These are phyloP conservation scores for Candida xiaguanensis DNA, from an alignment of 805 yeast genomes.

Conservation along the genomic window DNA sequence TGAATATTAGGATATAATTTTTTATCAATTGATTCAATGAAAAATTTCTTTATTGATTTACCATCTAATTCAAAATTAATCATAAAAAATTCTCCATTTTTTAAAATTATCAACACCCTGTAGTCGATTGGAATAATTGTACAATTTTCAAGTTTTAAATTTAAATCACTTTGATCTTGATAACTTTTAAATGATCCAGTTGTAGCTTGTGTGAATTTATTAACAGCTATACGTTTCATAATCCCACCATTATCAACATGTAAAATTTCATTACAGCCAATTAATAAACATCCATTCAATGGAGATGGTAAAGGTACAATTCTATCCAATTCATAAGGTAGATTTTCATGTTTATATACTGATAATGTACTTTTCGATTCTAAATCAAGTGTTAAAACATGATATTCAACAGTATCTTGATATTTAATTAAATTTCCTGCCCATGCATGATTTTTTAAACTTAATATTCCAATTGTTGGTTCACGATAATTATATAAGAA, in stretches of 20 bases:
- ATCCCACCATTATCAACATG: slow-evolving; percentile 81
- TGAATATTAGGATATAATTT: slow-evolving; percentile 26
- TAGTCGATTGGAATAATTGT: slow-evolving; percentile 30
- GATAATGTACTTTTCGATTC: slow-evolving; percentile 56
- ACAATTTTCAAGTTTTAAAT: slow-evolving; percentile 55
- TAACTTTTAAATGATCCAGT: slow-evolving; percentile 34
- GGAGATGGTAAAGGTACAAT: slow-evolving; percentile 64
- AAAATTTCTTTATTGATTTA: slow-evolving; percentile 34
- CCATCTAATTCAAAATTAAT: slow-evolving; percentile 41
- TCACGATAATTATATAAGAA: slow-evolving; percentile 73
- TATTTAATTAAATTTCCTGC: slow-evolving; percentile 63
- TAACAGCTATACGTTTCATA: slow-evolving; percentile 58
- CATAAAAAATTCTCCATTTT: slow-evolving; percentile 30
- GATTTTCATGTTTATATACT: slow-evolving; percentile 56
- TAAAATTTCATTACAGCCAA: slow-evolving; percentile 75
- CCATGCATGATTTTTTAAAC: slow-evolving; percentile 62
- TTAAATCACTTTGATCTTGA: slow-evolving; percentile 47
- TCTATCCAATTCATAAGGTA: slow-evolving; percentile 73
- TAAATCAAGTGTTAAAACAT: slow-evolving; percentile 67
- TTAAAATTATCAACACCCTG: slow-evolving; percentile 28
- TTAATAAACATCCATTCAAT: slow-evolving; percentile 60
- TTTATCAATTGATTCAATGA: slow-evolving; percentile 28
- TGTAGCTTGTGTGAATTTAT: slow-evolving; percentile 43
- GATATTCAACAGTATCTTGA: slow-evolving; percentile 60
- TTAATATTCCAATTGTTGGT: slow-evolving; percentile 74